Evolutionary conservation across 192 early-diverging fungal genomes (phyloP).

Genomic region (Coemansia sp.): DNA sequence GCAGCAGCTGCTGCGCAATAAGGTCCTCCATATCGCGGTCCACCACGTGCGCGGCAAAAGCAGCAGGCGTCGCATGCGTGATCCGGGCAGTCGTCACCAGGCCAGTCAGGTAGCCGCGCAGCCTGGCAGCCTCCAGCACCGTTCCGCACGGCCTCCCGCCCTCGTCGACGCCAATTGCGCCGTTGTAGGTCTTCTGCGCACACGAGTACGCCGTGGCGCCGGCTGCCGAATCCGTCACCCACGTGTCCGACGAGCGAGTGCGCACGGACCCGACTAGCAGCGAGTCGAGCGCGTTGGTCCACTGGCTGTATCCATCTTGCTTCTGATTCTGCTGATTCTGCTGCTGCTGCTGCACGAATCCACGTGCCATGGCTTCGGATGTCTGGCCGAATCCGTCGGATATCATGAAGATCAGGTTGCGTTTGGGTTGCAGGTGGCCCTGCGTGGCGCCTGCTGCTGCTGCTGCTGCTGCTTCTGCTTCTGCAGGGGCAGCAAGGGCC

Average conservation of each 20-base stretch:
- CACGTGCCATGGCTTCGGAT: constrained; percentile 60
- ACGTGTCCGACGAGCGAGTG: constrained; percentile 55
- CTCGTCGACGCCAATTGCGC: constrained; percentile 53
- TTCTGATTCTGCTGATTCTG: constrained; percentile 9
- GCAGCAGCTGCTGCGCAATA: constrained; percentile 57
- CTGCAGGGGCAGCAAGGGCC: too few species aligned
- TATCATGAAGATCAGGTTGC: constrained; percentile 63
- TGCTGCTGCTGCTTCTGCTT: too few species aligned
- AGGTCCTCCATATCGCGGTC: constrained; percentile 58
- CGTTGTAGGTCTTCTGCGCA: constrained; percentile 59
- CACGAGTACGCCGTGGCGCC: constrained; percentile 64
- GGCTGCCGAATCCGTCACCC: constrained; percentile 64
- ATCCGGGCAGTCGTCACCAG: constrained; percentile 62
- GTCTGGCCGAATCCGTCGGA: constrained; percentile 65
- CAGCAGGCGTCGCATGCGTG: constrained; percentile 63
- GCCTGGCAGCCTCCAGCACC: constrained; percentile 62
- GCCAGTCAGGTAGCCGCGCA: constrained; percentile 48
- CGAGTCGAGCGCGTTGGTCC: constrained; percentile 51
- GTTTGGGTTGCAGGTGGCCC: constrained; percentile 1
- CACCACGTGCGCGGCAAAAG: constrained; percentile 59
- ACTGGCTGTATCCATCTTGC: not conserved
- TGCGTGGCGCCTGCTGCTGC: not conserved
- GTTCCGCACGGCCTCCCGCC: constrained; percentile 57
- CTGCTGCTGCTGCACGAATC: constrained; percentile 25
- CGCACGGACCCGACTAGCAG: constrained; percentile 56